Percentiles rank a stretch among this genome's conserved stretches.
These are phyloP conservation scores for Oemleria cerasiformis DNA, from an alignment of 306 rosid species.

Conservation along the genomic window DNA sequence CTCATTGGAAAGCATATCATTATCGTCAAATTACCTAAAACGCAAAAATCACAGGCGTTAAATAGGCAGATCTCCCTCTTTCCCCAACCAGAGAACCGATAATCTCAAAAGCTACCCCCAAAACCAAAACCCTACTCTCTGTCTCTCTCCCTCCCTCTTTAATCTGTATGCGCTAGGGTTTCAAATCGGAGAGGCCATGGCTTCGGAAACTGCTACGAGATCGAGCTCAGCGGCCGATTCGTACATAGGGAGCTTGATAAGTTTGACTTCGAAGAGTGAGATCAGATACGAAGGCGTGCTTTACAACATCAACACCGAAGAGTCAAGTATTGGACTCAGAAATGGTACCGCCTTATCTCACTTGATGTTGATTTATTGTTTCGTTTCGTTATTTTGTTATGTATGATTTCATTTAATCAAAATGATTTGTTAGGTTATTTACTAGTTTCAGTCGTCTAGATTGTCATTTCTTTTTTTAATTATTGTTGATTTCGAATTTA, in stretches of 20 bases:
- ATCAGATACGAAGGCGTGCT: slow-evolving; percentile 79
- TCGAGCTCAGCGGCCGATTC: slow-evolving; percentile 78
- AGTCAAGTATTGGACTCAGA: slow-evolving; percentile 76
- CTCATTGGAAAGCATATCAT: not conserved
- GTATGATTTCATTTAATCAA: not conserved
- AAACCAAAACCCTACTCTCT: slow-evolving; percentile 53
- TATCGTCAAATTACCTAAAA: not conserved
- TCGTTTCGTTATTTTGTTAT: not conserved
- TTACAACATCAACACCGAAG: slow-evolving; percentile 68
- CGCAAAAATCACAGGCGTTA: not conserved
- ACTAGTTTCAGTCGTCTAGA: not conserved
- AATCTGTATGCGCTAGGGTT: slow-evolving; percentile 23
- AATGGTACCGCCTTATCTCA: slow-evolving; percentile 37
- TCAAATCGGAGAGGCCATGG: slow-evolving; percentile 46
- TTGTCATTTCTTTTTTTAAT: not conserved
- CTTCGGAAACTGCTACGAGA: slow-evolving; percentile 52
- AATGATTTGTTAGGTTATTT: not conserved
- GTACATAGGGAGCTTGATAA: slow-evolving; percentile 70
- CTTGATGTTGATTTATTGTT: not conserved
- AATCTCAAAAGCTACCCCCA: slow-evolving; percentile 18
- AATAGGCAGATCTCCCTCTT: slow-evolving; percentile 6
- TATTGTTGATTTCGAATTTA: not conserved
- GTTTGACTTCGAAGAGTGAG: slow-evolving; percentile 82
- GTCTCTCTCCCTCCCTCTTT: slow-evolving; percentile 14
- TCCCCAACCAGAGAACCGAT: slow-evolving; percentile 19